phyloP scores from a whole-genome alignment of 768 basidiomycete species.

The Leccinum variicolor region DNA sequence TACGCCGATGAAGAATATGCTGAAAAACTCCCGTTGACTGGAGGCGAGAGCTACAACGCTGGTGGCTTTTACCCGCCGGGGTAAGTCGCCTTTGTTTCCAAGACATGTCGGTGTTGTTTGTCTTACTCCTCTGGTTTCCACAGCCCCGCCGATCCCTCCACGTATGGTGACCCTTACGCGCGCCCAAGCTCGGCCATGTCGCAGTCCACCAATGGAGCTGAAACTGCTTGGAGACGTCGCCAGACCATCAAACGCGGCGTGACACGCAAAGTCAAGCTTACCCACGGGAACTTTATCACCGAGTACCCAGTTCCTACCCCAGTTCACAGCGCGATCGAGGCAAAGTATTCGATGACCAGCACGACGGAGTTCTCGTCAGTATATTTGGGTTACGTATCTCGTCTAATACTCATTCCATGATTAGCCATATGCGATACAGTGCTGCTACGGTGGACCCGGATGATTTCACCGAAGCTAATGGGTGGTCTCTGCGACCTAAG shows the following conservation, averaged over 20 bases:
- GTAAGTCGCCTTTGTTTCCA: slow-evolving; percentile 39
- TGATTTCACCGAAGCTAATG: slow-evolving; percentile 74
- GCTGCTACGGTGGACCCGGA: slow-evolving; percentile 92
- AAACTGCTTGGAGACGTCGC: slow-evolving; percentile 67
- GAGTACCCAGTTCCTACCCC: slow-evolving; percentile 89
- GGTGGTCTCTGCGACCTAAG: slow-evolving; percentile 83
- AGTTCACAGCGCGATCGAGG: slow-evolving; percentile 77
- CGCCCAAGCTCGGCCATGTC: slow-evolving; percentile 54
- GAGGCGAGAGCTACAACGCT: slow-evolving; percentile 49
- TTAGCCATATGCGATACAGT: slow-evolving; percentile 87
- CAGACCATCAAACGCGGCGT: slow-evolving; percentile 92
- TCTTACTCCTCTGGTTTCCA: slow-evolving; percentile 10
- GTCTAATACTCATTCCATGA: neutral
- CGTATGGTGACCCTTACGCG: slow-evolving; percentile 65
- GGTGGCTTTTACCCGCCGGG: slow-evolving; percentile 70
- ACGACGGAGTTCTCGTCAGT: slow-evolving; percentile 91
- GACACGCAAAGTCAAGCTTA: slow-evolving; percentile 92
- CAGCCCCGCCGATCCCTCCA: slow-evolving; percentile 52
- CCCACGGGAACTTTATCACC: slow-evolving; percentile 87
- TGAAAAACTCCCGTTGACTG: slow-evolving; percentile 76
- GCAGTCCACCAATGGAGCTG: slow-evolving; percentile 51
- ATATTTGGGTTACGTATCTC: neutral
- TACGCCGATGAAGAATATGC: slow-evolving; percentile 67
- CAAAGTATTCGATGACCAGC: slow-evolving; percentile 66
- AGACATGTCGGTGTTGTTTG: neutral